These are phyloP conservation scores for Aspergillus ostianus DNA, from an alignment of 495 filamentous ascomycete genomes.

Conservation along the genomic window DNA sequence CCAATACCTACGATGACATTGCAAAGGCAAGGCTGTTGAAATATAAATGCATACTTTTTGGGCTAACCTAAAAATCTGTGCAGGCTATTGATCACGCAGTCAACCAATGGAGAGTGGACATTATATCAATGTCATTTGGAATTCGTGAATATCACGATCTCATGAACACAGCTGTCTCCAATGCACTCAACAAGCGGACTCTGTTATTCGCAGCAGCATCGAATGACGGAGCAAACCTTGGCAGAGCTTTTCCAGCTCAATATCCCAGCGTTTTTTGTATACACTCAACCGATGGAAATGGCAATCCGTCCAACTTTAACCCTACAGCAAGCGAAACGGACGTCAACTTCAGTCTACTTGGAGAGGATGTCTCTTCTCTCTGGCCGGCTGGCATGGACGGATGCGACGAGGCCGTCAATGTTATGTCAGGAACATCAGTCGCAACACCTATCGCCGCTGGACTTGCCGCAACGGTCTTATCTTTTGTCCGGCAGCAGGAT, in stretches of 20 bases:
- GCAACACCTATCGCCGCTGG: constrained; percentile 34
- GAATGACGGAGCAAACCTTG: constrained; percentile 33
- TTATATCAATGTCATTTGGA: constrained; percentile 37
- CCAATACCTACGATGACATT: constrained; percentile 25
- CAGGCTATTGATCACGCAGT: constrained; percentile 36
- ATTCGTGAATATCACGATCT: constrained; percentile 27
- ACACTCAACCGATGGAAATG: constrained; percentile 34
- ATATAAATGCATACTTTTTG: constrained; percentile 15
- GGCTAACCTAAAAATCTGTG: constrained; percentile 14
- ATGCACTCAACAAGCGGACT: constrained; percentile 22
- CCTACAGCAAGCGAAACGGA: constrained; percentile 29
- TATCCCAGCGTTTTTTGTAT: constrained; percentile 35
- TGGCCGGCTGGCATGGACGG: constrained; percentile 26
- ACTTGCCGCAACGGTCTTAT: constrained; percentile 27
- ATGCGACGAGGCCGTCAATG: constrained; percentile 21
- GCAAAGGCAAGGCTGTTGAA: constrained; percentile 25
- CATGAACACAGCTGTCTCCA: constrained; percentile 25
- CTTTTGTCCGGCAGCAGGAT: constrained; percentile 29
- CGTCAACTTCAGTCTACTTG: constrained; percentile 35
- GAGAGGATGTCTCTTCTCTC: constrained; percentile 31
- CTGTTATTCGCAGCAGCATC: constrained; percentile 35
- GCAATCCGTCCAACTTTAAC: constrained; percentile 32
- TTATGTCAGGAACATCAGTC: constrained; percentile 29
- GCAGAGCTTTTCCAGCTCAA: constrained; percentile 32
- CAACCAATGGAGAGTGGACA: constrained; percentile 32